Evolutionary conservation across 306 rosid genomes (phyloP), one percentile per base, ranked within the genome.

Genomic region (Quercus mongolica): DNA sequence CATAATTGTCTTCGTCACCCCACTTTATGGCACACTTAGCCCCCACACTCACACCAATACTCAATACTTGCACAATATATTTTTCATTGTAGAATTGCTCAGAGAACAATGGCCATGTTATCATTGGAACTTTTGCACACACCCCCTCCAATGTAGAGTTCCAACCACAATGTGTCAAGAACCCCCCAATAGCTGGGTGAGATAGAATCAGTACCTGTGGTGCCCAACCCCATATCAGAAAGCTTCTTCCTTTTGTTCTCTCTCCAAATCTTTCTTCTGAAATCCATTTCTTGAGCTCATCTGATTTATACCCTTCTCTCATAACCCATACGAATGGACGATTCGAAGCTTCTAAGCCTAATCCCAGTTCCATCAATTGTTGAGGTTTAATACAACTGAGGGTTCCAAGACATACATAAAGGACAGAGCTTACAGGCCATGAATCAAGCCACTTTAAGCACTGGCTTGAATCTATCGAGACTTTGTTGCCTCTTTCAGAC

Each of bases 101-200:
- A 4, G 85, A 88, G 19, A 89, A 88, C 7, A 91, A 19, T 3
- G 95, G 92, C 92, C 95, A 88, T 2, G 92, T 84, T 21, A 87
- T 64, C 86, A 87, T 75, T 9, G 92, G 87, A 59, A 91, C 71
- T 1, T 90, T 92, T 4, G 83, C 79, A 55, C 84, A 78, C 56
- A 85, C 6, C 25, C 86, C 92, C 84, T 91, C 95, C 0, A 91
- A 52, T 1, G 86, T 76, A 9, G 95, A 91, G 74, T 91, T 91
- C 95, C 95, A 89, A 46, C 95, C 95, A 15, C 84, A 91, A 54
- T 88, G 95, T 17, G 95, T 88, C 11, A 91, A 62, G 77, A 91
- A 91, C n/a, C 92, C 91, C 44, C 92, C 95, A 28, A 91, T 56
- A 1, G 90, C 83, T 56, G 28, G 28, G 69, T 87, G 92, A 26